Evolutionary conservation across 768 basidiomycete species (phyloP).

Genomic region (Lactifluus subvellereus): DNA sequence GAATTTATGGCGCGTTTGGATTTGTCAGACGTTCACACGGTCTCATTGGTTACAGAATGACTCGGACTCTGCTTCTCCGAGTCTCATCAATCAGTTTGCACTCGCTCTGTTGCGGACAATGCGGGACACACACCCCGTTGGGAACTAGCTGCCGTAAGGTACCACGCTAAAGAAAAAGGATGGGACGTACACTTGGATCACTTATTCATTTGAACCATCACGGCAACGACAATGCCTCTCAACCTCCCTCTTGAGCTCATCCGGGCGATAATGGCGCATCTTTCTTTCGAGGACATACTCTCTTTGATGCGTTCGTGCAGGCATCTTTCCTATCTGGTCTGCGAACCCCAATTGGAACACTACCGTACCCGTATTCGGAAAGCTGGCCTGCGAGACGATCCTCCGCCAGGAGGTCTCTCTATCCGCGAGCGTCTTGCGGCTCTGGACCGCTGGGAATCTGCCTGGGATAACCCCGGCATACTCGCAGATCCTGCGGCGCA

Average conservation of each 20-base stretch:
- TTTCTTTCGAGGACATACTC: background rate
- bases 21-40: constrained; percentile 16
- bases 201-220: too few species aligned
- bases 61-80: too few species aligned
- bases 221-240: background rate
- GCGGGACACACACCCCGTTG: background rate
- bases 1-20: background rate
- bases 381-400: background rate
- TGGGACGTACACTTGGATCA: background rate
- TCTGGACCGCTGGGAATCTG: background rate
- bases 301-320: background rate
- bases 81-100: too few species aligned
- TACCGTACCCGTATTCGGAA: background rate
- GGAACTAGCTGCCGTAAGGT: background rate
- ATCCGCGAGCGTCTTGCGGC: background rate
- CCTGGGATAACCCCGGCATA: background rate
- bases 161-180: background rate
- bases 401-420: background rate
- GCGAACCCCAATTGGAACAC: background rate
- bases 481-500: background rate
- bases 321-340: background rate
- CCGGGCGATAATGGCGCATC: background rate
- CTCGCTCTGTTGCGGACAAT: background rate
- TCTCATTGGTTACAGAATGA: background rate
- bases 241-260: constrained; percentile 1